Percentiles rank a stretch among this genome's conserved stretches.
phyloP scores from a whole-genome alignment of 441 rosid genomes.

The Dalechampia spathulata region DNA sequence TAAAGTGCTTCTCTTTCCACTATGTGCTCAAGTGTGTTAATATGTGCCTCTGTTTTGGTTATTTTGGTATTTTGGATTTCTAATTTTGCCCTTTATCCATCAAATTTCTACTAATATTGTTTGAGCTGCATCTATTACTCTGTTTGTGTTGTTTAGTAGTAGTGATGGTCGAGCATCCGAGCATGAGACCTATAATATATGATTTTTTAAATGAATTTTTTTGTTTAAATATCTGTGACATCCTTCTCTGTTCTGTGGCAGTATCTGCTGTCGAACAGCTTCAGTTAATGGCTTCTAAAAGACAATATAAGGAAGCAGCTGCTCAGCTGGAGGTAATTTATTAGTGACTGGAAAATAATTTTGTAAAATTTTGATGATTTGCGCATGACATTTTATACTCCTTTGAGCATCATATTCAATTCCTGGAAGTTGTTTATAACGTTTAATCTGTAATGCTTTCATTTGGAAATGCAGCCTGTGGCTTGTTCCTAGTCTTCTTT shows the following conservation, averaged over 20 bases:
- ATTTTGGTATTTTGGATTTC: not conserved
- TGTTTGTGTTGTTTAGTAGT: not conserved
- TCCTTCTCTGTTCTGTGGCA: slow-evolving; percentile 32
- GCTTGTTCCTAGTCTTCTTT: not conserved
- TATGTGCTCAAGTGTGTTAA: not conserved
- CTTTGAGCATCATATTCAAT: not conserved
- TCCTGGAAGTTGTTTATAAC: slow-evolving; percentile 3
- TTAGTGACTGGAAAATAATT: slow-evolving; percentile 7
- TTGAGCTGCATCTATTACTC: not conserved
- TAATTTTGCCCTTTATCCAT: not conserved
- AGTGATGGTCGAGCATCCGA: not conserved
- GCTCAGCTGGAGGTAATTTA: slow-evolving; percentile 91
- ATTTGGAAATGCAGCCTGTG: slow-evolving; percentile 2
- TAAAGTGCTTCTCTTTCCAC: not conserved
- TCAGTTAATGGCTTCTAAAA: slow-evolving; percentile 98
- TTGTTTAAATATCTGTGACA: slow-evolving; percentile 9
- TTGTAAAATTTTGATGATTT: not conserved
- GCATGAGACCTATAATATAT: not conserved
- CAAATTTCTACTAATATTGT: not conserved
- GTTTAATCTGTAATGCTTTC: not conserved
- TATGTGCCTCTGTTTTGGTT: not conserved
- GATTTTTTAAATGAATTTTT: not conserved
- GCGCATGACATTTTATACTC: slow-evolving; percentile 2
- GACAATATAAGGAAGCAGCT: slow-evolving; percentile 98
- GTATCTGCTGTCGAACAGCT: slow-evolving; percentile 99